Evolutionary conservation across 176 grass and related monocot genomes (phyloP).

Genomic region (Carex parvula): DNA sequence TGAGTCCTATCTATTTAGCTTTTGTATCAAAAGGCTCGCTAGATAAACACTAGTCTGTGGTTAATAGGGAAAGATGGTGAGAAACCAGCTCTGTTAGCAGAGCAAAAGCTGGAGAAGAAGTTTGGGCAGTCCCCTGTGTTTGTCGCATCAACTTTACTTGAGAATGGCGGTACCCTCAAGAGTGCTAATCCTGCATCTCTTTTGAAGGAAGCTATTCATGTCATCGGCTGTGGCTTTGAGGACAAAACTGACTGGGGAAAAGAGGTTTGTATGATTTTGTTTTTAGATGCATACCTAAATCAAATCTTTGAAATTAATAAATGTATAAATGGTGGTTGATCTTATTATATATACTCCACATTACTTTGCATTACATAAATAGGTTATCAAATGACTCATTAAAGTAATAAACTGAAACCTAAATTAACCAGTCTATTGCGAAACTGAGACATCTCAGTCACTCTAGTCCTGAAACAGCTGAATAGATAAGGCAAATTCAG

Average conservation of each 20-base stretch:
- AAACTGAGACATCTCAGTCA: neutral
- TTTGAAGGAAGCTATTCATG: slow-evolving; percentile 30
- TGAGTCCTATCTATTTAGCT: neutral
- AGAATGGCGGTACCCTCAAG: slow-evolving; percentile 28
- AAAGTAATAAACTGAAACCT: neutral
- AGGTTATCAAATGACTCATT: neutral
- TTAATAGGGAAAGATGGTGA: slow-evolving; percentile 17
- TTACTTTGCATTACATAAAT: neutral
- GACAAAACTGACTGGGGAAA: slow-evolving; percentile 33
- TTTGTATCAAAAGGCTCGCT: neutral
- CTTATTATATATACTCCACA: neutral
- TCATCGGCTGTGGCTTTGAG: slow-evolving; percentile 25
- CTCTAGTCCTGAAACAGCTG: neutral
- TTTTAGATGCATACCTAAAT: neutral
- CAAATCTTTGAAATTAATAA: slow-evolving; percentile 4
- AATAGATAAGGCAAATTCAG: neutral
- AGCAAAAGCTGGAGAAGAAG: slow-evolving; percentile 28
- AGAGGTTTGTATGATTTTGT: slow-evolving; percentile 8
- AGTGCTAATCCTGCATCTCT: slow-evolving; percentile 32
- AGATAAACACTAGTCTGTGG: neutral
- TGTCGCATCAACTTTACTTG: slow-evolving; percentile 25
- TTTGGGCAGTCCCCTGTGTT: slow-evolving; percentile 26
- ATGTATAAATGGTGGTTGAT: neutral
- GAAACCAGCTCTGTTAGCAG: neutral
- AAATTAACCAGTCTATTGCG: neutral